These are phyloP conservation scores for Phlebopus sp. DNA, from an alignment of 1,284 basidiomycete species.

Conservation along the genomic window DNA sequence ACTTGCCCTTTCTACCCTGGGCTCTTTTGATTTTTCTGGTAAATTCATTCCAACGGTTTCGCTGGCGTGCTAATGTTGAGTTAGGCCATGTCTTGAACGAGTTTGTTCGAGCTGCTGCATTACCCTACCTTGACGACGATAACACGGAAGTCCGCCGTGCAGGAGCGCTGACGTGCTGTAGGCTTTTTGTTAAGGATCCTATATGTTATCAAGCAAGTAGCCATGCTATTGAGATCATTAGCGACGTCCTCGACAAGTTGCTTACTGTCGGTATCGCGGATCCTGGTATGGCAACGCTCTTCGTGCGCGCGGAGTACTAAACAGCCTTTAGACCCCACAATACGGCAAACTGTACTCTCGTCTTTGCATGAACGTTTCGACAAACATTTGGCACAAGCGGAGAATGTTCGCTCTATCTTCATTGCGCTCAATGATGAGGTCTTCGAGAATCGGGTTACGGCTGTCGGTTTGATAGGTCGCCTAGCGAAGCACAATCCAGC, in stretches of 20 bases:
- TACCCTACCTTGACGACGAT: constrained; percentile 95
- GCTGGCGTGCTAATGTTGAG: constrained; percentile 13
- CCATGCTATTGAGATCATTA: constrained; percentile 96
- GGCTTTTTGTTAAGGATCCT: constrained; percentile 90
- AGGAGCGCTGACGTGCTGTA: constrained; percentile 91
- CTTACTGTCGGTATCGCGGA: constrained; percentile 97
- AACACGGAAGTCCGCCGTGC: constrained; percentile 85
- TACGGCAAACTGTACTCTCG: constrained; percentile 86
- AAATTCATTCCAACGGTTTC: constrained; percentile 19
- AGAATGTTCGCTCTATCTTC: constrained; percentile 95
- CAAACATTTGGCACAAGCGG: constrained; percentile 97
- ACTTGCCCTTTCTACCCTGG: constrained; percentile 85
- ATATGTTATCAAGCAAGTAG: constrained; percentile 96
- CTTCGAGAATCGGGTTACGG: constrained; percentile 90
- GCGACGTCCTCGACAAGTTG: constrained; percentile 96
- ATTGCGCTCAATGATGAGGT: constrained; percentile 98
- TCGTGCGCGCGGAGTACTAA: neutral
- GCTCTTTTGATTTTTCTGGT: constrained; percentile 95
- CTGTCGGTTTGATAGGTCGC: constrained; percentile 90
- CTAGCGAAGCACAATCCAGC: constrained; percentile 96
- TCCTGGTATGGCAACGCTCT: constrained; percentile 62
- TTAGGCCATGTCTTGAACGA: constrained; percentile 92
- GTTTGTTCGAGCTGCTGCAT: constrained; percentile 89
- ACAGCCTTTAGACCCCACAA: constrained; percentile 61
- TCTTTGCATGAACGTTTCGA: constrained; percentile 94